Evolutionary conservation across 2,329 filamentous ascomycete genomes (phyloP).

Genomic region (Ascomycota sp.): DNA sequence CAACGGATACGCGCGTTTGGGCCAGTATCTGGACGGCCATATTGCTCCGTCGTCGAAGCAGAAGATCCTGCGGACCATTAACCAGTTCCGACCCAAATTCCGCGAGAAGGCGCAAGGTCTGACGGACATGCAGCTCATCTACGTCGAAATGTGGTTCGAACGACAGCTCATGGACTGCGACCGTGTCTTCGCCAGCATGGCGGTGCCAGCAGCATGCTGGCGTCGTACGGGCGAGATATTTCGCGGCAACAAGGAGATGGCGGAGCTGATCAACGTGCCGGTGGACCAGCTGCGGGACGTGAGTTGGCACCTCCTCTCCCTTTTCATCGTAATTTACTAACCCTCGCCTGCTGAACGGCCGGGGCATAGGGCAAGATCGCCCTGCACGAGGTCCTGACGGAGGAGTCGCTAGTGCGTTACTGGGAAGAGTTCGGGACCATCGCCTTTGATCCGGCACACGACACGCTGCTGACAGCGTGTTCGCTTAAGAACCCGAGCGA

Average conservation of each 20-base stretch:
- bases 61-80: slow-evolving; percentile 78
- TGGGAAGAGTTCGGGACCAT: slow-evolving; percentile 99
- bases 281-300: slow-evolving; percentile 84
- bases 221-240: slow-evolving; percentile 93
- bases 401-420: slow-evolving; percentile 87
- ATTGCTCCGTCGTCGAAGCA: slow-evolving; percentile 66
- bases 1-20: slow-evolving; percentile 78
- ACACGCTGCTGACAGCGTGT: slow-evolving; percentile 87
- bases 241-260: slow-evolving; percentile 96
- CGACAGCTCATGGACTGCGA: slow-evolving; percentile 93
- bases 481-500: slow-evolving; percentile 66
- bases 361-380: slow-evolving; percentile 66
- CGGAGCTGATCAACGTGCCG: slow-evolving; percentile 79
- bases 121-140: slow-evolving; percentile 82
- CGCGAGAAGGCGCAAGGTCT: slow-evolving; percentile 81
- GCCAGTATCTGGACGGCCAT: slow-evolving; percentile 79
- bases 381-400: slow-evolving; percentile 85
- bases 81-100: slow-evolving; percentile 88
- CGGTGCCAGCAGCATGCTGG: slow-evolving; percentile 95
- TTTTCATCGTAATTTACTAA: background rate
- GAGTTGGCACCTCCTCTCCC: slow-evolving; percentile 17
- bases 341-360: background rate
- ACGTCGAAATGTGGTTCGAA: slow-evolving; percentile 99
- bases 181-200: slow-evolving; percentile 96
- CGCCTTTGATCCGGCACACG: slow-evolving; percentile 83